Base-by-base conservation (phyloP, 2,329 filamentous ascomycete genomes). In the Colletotrichum brevisporum region DNA sequence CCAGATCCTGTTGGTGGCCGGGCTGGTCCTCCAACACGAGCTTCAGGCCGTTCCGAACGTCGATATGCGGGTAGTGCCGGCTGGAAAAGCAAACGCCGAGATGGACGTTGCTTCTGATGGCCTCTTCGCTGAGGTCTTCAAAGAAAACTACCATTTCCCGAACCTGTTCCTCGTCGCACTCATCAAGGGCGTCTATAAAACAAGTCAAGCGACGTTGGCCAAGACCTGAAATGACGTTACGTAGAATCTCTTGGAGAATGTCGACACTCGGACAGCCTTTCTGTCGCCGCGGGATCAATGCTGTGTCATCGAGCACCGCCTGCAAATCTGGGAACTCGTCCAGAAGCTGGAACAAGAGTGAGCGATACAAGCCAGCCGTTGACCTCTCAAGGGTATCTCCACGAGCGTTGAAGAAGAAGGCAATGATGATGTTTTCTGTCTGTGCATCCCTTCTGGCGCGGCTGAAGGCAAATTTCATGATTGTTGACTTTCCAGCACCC, bases 321-420 rank as follows among this genome's bases (percentile, higher is more conserved):
- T 63, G 50, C 9, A 63, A 26, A 8, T 63, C 59, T 1, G 59
- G 59, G 0, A 85, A 69, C 0, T 80, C 71, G 0, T 77, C 26
- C 0, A 89, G 74, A 0, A 89, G 73, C 47, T 89, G 85, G 1
- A 77, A 69, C 0, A 89, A 63, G 0, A 89, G 62, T 0, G 85
- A 85, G 3, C 86, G 79, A 70, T 87, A 88, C 75, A 89, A 80
- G 0, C 88, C 87, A 0, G 76, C 27, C 0, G 79, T 77, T 0
- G 85, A 82, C 60, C 78, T 85, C 53, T 89, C 84, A 9, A 85
- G 73, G 5, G 75, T 39, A 0, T 77, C 75, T 0, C 84, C 84
- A 62, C 82, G 75, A 0, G 83, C 83, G 63, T 86, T 83, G 77
- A 86, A 87, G 74, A 86, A 87, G 74, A 85, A 86, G 0, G 80